Base-by-base conservation (phyloP, 1,139 yeast genomes). In the Protomyces inouyei region DNA sequence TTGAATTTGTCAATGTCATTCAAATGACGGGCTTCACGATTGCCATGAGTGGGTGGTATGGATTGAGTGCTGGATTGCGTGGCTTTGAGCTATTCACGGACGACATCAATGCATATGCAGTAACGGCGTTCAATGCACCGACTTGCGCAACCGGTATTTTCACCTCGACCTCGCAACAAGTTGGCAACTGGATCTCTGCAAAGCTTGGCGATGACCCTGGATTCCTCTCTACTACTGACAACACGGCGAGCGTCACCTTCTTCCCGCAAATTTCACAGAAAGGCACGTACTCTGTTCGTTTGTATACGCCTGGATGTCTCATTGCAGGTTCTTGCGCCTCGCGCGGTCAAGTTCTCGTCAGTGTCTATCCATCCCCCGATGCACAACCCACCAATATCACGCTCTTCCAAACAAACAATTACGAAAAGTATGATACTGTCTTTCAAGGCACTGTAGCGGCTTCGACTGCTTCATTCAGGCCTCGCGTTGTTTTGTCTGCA, bases 291-390 rank as follows among this genome's bases (percentile, higher is more conserved):
- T 79, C 90, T 0, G 79, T 93, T 40, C 78, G 84, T 64, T 71
- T 92, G 66, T 85, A 82, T 69, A 93, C 98, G 0, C 97, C 97
- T 0, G 98, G 98, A 0, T 93, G 99, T 76, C 67, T 76, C 1
- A 75, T 72, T 9, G 97, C 89, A 72, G 76, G 78, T 55, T 82
- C 95, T 0, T 93, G 99, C 75, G 71, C 73, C 32, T 69, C 77
- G 25, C 82, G 99, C 73, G 91, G 95, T 4, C 82, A 84, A 37
- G 93, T 89, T 4, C 88, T 88, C 70, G 96, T 87, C 0, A 81
- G 95, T 0, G 79, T 92, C 1, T 80, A 79, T 66, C 78, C 79
- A 56, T 79, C 82, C 52, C 71, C 71, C 3, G 72, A 74, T 3
- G 71, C 74, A 9, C 81, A 80, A 21, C 76, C 82, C 0, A 69